Conservation (phyloP, 306 rosid genomes). For the Adenanthera pavonina region DNA sequence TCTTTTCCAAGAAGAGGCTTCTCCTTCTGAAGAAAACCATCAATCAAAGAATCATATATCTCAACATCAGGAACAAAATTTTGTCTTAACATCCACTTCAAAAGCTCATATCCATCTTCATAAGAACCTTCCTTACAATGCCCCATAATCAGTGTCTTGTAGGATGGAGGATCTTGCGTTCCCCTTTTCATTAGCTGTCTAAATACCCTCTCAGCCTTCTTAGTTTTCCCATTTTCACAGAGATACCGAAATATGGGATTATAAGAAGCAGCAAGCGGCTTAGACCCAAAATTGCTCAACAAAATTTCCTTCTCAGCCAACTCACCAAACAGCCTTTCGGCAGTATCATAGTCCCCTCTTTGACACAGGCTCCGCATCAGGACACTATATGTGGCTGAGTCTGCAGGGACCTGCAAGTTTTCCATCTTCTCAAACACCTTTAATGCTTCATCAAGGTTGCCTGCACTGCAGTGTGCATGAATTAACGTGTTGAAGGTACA, state of each 20-base stretch:
- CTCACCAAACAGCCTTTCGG: constrained; percentile 76
- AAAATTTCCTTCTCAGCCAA: constrained; percentile 61
- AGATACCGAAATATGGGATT: constrained; percentile 69
- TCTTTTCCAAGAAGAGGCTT: constrained; percentile 76
- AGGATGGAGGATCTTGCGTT: constrained; percentile 77
- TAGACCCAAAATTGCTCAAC: constrained; percentile 59
- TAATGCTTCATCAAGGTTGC: constrained; percentile 71
- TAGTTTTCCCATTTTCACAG: constrained; percentile 71
- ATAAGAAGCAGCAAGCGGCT: constrained; percentile 82
- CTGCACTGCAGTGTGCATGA: constrained; percentile 64
- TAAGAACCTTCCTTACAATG: constrained; percentile 76
- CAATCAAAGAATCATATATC: constrained; percentile 63
- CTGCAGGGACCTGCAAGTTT: constrained; percentile 56
- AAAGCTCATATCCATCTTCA: constrained; percentile 66
- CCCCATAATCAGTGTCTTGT: constrained; percentile 77
- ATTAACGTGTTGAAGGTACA: constrained; percentile 82
- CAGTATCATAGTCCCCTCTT: constrained; percentile 55
- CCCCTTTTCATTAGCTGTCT: constrained; percentile 91
- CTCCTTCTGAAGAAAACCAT: constrained; percentile 66
- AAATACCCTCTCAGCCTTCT: constrained; percentile 73
- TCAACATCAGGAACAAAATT: constrained; percentile 71
- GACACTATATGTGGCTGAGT: constrained; percentile 83
- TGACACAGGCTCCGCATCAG: constrained; percentile 70
- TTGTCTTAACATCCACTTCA: constrained; percentile 78
- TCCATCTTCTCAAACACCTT: constrained; percentile 68